Conservation (phyloP, 2,329 filamentous ascomycete genomes). For the Fusarium fujikuroi region DNA sequence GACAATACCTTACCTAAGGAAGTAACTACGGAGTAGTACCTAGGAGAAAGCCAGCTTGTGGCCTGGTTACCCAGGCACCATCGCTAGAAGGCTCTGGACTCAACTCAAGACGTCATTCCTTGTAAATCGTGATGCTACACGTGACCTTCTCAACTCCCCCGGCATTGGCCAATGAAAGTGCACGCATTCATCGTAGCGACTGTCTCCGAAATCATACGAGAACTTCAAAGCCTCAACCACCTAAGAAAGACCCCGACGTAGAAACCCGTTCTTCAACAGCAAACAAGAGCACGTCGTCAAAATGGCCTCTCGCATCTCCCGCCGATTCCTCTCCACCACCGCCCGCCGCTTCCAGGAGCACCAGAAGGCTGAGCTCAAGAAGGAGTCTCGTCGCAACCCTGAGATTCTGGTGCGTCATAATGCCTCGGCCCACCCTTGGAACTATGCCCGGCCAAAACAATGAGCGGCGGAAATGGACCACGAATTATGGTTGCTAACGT, state of each 20-base stretch:
- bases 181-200: slow-evolving; percentile 29
- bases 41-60: not conserved
- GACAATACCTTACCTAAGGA: slow-evolving; percentile 1
- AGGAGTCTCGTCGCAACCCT: slow-evolving; percentile 67
- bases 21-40: too few relatives aligned
- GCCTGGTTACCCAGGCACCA: slow-evolving; percentile 15
- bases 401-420: slow-evolving; percentile 58
- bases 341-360: slow-evolving; percentile 61
- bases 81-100: not conserved
- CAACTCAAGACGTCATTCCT: slow-evolving; percentile 32
- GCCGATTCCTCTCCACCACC: slow-evolving; percentile 66
- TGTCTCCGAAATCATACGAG: slow-evolving; percentile 49
- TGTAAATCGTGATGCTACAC: slow-evolving; percentile 13
- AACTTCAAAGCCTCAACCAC: slow-evolving; percentile 42
- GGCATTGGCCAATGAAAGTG: slow-evolving; percentile 46
- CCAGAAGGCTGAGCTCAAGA: slow-evolving; percentile 61
- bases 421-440: slow-evolving; percentile 34
- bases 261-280: slow-evolving; percentile 30
- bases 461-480: not conserved
- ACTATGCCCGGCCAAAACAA: slow-evolving; percentile 12
- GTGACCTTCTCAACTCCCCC: slow-evolving; percentile 30
- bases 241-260: slow-evolving; percentile 29
- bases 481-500: slow-evolving; percentile 28
- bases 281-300: slow-evolving; percentile 43
- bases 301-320: slow-evolving; percentile 68